These are phyloP conservation scores for Wallacemonas sp. DNA, from an alignment of 208 protist genomes.

Conservation along the genomic window DNA sequence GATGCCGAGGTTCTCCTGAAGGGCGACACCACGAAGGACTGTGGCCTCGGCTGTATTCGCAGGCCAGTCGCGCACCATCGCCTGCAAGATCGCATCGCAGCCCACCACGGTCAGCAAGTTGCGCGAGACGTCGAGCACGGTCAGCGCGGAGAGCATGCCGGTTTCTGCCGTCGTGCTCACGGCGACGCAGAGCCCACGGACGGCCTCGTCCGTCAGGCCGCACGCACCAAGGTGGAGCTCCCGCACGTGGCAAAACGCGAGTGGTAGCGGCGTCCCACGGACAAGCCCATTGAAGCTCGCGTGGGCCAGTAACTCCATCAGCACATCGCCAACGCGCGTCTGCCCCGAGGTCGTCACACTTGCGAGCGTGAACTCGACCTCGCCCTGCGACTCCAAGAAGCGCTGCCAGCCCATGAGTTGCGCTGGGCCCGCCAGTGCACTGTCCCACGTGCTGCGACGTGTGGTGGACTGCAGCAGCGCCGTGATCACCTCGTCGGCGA, in stretches of 20 bases:
- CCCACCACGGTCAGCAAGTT: conserved; percentile 61
- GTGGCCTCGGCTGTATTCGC: too few species aligned
- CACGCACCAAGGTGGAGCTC: conserved; percentile 61
- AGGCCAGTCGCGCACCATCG: conserved; percentile 12
- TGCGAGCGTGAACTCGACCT: conserved; percentile 46
- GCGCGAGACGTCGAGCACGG: conserved; percentile 57
- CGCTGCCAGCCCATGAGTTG: conserved; percentile 28
- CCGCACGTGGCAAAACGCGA: conserved; percentile 51
- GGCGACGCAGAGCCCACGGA: conserved; percentile 49
- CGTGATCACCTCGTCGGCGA: conserved; percentile 29
- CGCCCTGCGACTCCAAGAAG: conserved; percentile 30
- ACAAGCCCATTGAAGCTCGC: conserved; percentile 52
- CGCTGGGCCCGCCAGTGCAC: neutral
- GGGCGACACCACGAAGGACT: conserved; percentile 32
- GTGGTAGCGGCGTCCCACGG: conserved; percentile 28
- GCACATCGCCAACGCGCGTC: conserved; percentile 62
- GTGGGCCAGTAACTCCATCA: conserved; percentile 70
- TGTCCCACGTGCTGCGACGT: conserved; percentile 8
- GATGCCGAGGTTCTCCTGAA: conserved; percentile 55
- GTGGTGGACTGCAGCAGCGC: conserved; percentile 17
- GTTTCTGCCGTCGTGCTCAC: conserved; percentile 31
- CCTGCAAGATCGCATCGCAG: conserved; percentile 43
- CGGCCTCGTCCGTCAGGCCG: conserved; percentile 66
- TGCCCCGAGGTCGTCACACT: conserved; percentile 34
- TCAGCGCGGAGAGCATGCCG: conserved; percentile 47